A percentile compares a stretch with the other conserved stretches of the same genome.
These are phyloP conservation scores for Conticribra guillardii DNA, from an alignment of 108 stramenopile species.

Conservation along the genomic window DNA sequence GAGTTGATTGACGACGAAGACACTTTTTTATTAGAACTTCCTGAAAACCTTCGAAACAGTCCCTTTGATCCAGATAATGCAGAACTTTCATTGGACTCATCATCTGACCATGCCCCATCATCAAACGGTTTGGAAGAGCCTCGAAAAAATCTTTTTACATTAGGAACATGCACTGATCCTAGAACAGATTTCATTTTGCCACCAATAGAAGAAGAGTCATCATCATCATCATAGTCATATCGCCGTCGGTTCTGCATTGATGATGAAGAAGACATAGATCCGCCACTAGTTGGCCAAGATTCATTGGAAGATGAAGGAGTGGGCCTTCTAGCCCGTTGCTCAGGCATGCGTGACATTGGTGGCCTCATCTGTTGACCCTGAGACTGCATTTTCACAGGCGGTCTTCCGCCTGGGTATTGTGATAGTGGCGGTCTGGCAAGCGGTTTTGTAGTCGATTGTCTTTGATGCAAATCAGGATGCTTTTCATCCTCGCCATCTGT, in stretches of 20 bases:
- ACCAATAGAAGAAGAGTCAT: slow-evolving; percentile 35
- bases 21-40: background rate
- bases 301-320: slow-evolving; percentile 7
- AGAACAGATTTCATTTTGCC: slow-evolving; percentile 37
- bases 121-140: slow-evolving; percentile 19
- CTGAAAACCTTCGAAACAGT: background rate
- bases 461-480: background rate
- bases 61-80: background rate
- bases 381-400: background rate
- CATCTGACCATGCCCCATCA: slow-evolving; percentile 52
- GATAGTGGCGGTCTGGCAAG: background rate
- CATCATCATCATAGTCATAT: slow-evolving; percentile 40
- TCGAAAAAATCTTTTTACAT: slow-evolving; percentile 25
- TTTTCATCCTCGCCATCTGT: slow-evolving; percentile 11
- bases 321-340: background rate
- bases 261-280: slow-evolving; percentile 7
- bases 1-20: background rate
- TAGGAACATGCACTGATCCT: slow-evolving; percentile 40
- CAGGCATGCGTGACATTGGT: background rate
- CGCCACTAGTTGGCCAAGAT: slow-evolving; percentile 19
- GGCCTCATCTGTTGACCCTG: background rate
- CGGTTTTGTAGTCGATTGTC: background rate
- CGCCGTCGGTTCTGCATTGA: background rate
- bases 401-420: background rate
- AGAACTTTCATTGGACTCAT: slow-evolving; percentile 33